Percentiles rank a stretch among this genome's conserved stretches.
phyloP scores from a whole-genome alignment of 257 asterid genomes.

The Solanum commersonii region DNA sequence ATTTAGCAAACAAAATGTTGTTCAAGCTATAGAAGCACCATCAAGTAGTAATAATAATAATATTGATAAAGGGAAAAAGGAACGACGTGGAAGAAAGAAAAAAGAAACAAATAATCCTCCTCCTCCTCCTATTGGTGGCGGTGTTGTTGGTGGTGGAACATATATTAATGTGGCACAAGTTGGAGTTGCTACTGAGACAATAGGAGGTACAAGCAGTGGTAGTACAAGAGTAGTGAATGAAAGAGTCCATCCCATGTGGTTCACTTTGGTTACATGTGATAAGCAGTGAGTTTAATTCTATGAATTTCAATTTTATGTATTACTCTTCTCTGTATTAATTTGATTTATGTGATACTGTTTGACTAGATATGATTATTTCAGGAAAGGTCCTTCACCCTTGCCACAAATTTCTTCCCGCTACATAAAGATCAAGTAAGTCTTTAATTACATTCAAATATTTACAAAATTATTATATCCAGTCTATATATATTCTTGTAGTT shows the following conservation, averaged over 20 bases:
- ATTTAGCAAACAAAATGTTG: neutral
- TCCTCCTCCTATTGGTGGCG: neutral
- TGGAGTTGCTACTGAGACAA: neutral
- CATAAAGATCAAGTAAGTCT: constrained; percentile 11
- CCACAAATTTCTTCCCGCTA: constrained; percentile 1
- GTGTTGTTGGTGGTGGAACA: neutral
- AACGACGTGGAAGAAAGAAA: neutral
- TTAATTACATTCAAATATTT: neutral
- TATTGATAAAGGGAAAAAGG: neutral
- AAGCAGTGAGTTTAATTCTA: constrained; percentile 5
- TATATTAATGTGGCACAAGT: neutral
- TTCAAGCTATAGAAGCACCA: neutral
- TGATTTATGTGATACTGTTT: neutral
- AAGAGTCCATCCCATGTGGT: constrained; percentile 8
- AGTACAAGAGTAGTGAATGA: neutral
- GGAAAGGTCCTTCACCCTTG: neutral
- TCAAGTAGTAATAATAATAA: neutral
- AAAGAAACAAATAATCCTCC: neutral
- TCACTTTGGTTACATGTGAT: constrained; percentile 13
- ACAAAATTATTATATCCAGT: neutral
- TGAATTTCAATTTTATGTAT: neutral
- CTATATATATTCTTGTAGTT: neutral
- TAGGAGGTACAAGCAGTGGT: neutral
- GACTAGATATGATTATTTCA: neutral
- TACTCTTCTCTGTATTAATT: neutral